Evolutionary conservation across 2,329 filamentous ascomycete genomes (phyloP).

Genomic region (Xylariaceae sp.): DNA sequence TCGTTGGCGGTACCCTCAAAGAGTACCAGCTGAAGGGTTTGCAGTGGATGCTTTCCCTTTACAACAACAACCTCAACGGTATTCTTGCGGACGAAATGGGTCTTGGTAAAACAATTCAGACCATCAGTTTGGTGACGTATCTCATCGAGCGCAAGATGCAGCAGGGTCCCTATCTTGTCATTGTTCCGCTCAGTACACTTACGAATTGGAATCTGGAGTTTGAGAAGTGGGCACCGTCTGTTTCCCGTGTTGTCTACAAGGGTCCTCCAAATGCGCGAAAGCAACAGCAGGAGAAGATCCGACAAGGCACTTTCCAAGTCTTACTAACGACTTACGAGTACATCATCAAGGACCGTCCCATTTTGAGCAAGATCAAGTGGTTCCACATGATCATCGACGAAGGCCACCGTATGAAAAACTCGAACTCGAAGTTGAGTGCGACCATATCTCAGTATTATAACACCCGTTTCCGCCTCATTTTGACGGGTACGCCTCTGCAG

Average conservation of each 20-base stretch:
- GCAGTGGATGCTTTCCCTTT: slow-evolving; percentile 99
- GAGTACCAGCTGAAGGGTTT: slow-evolving; percentile 98
- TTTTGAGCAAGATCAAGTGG: slow-evolving; percentile 98
- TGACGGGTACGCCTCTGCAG: slow-evolving; percentile 94
- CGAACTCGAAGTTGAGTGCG: slow-evolving; percentile 89
- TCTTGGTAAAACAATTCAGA: slow-evolving; percentile 98
- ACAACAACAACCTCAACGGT: slow-evolving; percentile 99
- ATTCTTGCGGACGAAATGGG: slow-evolving; percentile 99
- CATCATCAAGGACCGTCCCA: slow-evolving; percentile 95
- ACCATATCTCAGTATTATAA: slow-evolving; percentile 94
- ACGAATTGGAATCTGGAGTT: slow-evolving; percentile 99
- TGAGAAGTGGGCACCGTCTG: slow-evolving; percentile 93
- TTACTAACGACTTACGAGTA: slow-evolving; percentile 97
- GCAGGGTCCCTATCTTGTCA: slow-evolving; percentile 87
- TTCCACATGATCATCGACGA: slow-evolving; percentile 99
- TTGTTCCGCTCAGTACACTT: slow-evolving; percentile 91
- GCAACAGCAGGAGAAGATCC: slow-evolving; percentile 86
- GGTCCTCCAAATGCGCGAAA: slow-evolving; percentile 85
- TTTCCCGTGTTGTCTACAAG: slow-evolving; percentile 90
- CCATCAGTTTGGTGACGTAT: slow-evolving; percentile 94
- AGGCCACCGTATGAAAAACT: slow-evolving; percentile 99
- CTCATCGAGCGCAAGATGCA: slow-evolving; percentile 95
- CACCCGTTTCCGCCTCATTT: slow-evolving; percentile 90
- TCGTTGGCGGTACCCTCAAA: slow-evolving; percentile 89
- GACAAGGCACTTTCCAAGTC: slow-evolving; percentile 92